phyloP scores from a whole-genome alignment of 257 asterid genomes.

The Salvia miltiorrhiza region DNA sequence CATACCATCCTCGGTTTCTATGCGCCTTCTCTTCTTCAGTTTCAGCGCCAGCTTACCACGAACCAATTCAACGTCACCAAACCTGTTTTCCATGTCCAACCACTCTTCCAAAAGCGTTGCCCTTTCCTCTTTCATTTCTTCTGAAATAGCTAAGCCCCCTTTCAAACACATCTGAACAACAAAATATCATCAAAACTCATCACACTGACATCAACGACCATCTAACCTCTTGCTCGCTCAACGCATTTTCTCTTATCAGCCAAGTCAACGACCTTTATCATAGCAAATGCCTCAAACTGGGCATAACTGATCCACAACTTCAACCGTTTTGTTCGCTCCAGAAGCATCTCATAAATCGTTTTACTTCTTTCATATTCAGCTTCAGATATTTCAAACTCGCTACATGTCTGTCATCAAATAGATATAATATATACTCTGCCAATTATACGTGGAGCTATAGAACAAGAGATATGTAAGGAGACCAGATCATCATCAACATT shows the following conservation, averaged over 20 bases:
- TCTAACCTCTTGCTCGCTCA: slow-evolving; percentile 75
- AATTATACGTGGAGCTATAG: no score
- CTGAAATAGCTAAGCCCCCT: slow-evolving; percentile 65
- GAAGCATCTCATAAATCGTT: no score
- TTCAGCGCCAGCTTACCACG: slow-evolving; percentile 76
- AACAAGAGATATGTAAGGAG: no score
- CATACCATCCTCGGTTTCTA: slow-evolving; percentile 85
- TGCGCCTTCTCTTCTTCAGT: slow-evolving; percentile 90
- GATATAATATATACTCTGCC: no score
- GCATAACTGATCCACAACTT: no score
- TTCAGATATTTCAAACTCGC: slow-evolving; percentile 84
- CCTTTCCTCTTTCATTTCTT: slow-evolving; percentile 79
- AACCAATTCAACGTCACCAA: slow-evolving; percentile 69
- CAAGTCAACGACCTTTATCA: slow-evolving; percentile 42
- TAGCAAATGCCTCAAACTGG: slow-evolving; percentile 71
- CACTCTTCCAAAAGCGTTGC: slow-evolving; percentile 91
- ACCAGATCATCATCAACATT: no score
- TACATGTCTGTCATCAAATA: slow-evolving; percentile 58
- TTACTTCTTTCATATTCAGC: no score
- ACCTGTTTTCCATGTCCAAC: slow-evolving; percentile 62
- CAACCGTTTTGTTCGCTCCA: no score
- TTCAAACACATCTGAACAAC: slow-evolving; percentile 62
- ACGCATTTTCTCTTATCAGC: slow-evolving; percentile 55
- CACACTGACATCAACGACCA: background rate
- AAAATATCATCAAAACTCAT: slow-evolving; percentile 3